Base-by-base conservation (phyloP, 2,329 filamentous ascomycete species). In the Colletotrichum simmondsii region DNA sequence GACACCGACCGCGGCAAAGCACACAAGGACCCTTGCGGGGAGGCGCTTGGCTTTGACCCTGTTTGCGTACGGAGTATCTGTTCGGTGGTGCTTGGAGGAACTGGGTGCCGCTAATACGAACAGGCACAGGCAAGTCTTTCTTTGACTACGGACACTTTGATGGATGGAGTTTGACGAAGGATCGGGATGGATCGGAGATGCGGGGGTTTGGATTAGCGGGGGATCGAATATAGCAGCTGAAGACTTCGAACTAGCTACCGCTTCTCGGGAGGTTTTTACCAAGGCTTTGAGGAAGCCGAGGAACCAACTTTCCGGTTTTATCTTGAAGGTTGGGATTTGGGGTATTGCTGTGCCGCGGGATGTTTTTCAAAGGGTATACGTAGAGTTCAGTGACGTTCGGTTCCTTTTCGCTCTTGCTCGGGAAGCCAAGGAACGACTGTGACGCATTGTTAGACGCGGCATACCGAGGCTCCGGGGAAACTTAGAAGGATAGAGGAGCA, bases 141-240 rank as follows among this genome's bases (percentile, higher is more conserved):
- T 28, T 49, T 4, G 30, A 32, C 30, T 32, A 32, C 30, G 30
- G 30, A 32, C 30, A 32, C 30, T 32, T 32, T 32, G 30, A 32
- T 4, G 30, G 30, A 32, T 32, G 30, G 8, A 35, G 56, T 22
- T 26, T 14, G 32, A 32, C 28, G 28, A 58, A 12, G 63, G 67
- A 28, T 63, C 68, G 68, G 64, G 64, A 49, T 53, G 37, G 58
- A 68, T 68, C 69, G 69, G 57, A 49, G 58, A 63, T 68, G 42
- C 52, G 59, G 37, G 58, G 16, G 42, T 14, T 37, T 65, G 67
- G 67, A 30, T 58, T 30, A 35, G 61, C 61, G 35, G 35, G 35
- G 35, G 35, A 2, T 35, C 16, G 35, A 37, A 37, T 14, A 35
- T 4, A 2, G 32, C 11, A 37, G 35, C 14, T 37, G 35, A 37